Evolutionary conservation across 2,329 filamentous ascomycete species (phyloP).

Genomic region (Nothophaeocryptopus gaeumannii): DNA sequence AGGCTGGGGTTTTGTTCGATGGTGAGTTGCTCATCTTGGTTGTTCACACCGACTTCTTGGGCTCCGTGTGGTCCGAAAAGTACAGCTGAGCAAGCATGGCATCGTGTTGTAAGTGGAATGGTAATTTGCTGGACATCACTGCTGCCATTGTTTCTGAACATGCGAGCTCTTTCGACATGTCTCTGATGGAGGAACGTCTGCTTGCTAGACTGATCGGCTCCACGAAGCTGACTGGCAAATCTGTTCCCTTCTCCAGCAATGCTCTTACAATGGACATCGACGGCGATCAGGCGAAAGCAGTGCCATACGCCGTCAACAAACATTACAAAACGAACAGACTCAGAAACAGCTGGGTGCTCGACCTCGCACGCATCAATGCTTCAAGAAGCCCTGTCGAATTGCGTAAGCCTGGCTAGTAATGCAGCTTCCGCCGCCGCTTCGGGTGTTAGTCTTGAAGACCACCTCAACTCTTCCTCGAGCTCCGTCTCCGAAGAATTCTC

Average conservation of each 20-base stretch:
- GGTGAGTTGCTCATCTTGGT: no score
- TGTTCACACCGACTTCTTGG: no score
- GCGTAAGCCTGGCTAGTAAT: slow-evolving; percentile 51
- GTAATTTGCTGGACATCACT: no score
- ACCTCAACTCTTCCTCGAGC: slow-evolving; percentile 60
- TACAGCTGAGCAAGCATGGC: no score
- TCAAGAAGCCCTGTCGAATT: slow-evolving; percentile 53
- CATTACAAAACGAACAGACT: slow-evolving; percentile 51
- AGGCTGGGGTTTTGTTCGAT: no score
- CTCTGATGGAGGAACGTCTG: no score
- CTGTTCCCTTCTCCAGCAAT: slow-evolving; percentile 59
- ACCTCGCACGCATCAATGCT: slow-evolving; percentile 47
- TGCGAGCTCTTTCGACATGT: no score
- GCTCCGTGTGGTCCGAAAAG: no score
- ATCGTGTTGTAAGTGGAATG: no score
- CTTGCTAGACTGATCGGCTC: slow-evolving; percentile 35
- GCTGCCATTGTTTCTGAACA: no score
- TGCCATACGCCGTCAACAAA: slow-evolving; percentile 22
- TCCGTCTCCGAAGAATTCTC: slow-evolving; percentile 51
- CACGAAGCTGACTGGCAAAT: slow-evolving; percentile 52
- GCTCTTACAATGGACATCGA: slow-evolving; percentile 57
- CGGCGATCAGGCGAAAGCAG: slow-evolving; percentile 29
- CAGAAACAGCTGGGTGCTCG: slow-evolving; percentile 54
- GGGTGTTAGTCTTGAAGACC: slow-evolving; percentile 55
- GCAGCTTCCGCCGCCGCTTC: slow-evolving; percentile 54